Percentiles rank a stretch among this genome's conserved stretches.
Conservation (phyloP, 768 basidiomycete genomes). For the Cubamyces sp. region DNA sequence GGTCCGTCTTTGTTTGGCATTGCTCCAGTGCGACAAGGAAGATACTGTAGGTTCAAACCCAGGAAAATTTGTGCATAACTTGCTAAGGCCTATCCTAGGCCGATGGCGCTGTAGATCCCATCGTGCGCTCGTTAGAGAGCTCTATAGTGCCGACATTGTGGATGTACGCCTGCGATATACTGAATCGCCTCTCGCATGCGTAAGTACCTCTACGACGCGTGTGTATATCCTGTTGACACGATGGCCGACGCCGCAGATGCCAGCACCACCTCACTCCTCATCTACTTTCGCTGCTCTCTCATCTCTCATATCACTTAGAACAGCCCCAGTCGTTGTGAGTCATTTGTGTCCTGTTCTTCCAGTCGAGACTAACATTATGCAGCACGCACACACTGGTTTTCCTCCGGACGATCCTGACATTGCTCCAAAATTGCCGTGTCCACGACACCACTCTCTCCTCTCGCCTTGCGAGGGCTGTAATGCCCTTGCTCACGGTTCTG, state of each 20-base stretch:
- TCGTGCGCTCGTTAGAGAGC: conserved; percentile 57
- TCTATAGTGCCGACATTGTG: conserved; percentile 54
- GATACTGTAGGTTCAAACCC: conserved; percentile 45
- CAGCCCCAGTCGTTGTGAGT: conserved; percentile 53
- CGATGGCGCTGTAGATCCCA: conserved; percentile 53
- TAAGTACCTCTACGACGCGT: conserved; percentile 44
- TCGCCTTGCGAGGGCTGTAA: conserved; percentile 57
- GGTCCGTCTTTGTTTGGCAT: conserved; percentile 52
- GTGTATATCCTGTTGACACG: not conserved
- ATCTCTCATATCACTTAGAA: conserved; percentile 66
- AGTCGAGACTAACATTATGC: not conserved
- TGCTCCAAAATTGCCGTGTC: conserved; percentile 48
- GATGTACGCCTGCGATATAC: conserved; percentile 54
- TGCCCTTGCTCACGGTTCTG: conserved; percentile 53
- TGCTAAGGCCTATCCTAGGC: conserved; percentile 39
- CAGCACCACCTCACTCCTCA: conserved; percentile 60
- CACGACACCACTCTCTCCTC: conserved; percentile 52
- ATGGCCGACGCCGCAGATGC: conserved; percentile 47
- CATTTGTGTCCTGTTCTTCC: conserved; percentile 14
- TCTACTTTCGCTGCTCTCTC: conserved; percentile 51
- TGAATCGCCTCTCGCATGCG: conserved; percentile 47
- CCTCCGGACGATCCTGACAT: conserved; percentile 46
- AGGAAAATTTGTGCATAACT: too few species aligned
- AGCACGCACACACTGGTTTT: conserved; percentile 38
- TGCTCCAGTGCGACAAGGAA: conserved; percentile 50